These are phyloP conservation scores for Allium sativum DNA, from an alignment of 106 monocot species.

Conservation along the genomic window DNA sequence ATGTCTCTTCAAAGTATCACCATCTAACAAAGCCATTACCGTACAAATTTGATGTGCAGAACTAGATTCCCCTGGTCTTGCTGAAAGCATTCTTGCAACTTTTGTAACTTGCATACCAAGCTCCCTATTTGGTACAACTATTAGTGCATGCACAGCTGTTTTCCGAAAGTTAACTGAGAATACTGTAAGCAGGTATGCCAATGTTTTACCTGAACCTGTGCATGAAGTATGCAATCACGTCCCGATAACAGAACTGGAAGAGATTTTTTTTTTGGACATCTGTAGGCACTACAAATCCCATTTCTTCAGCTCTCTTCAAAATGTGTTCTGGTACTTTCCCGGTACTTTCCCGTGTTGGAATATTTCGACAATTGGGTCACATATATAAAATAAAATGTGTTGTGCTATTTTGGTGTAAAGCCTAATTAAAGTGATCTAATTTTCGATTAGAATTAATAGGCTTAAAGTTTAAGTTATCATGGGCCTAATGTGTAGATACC, in stretches of 20 bases:
- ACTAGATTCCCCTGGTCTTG: constrained; percentile 47
- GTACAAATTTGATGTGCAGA: constrained; percentile 46
- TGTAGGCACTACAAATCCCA: constrained; percentile 44
- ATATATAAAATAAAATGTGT: too few species aligned
- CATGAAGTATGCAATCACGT: constrained; percentile 57
- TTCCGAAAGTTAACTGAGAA: constrained; percentile 67
- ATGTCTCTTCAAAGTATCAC: constrained; percentile 87
- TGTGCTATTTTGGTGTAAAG: too few species aligned
- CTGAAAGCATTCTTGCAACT: constrained; percentile 77
- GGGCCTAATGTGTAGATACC: too few species aligned
- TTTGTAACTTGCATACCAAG: constrained; percentile 98
- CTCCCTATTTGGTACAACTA: constrained; percentile 93
- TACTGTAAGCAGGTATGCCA: constrained; percentile 72
- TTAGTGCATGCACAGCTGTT: constrained; percentile 81
- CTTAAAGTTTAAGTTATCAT: too few species aligned
- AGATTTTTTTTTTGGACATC: constrained; percentile 62
- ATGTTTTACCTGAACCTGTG: constrained; percentile 96
- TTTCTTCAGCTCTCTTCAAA: constrained; percentile 45
- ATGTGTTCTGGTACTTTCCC: constrained; percentile 41
- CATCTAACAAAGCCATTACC: constrained; percentile 91
- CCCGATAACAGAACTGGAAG: constrained; percentile 55
- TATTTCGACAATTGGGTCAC: too few species aligned
- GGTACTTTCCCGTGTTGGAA: too few species aligned
- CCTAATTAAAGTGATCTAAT: too few species aligned
- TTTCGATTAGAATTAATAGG: too few species aligned